Conservation (phyloP, 192 early-diverging fungal species). For the Coemansia sp. region DNA sequence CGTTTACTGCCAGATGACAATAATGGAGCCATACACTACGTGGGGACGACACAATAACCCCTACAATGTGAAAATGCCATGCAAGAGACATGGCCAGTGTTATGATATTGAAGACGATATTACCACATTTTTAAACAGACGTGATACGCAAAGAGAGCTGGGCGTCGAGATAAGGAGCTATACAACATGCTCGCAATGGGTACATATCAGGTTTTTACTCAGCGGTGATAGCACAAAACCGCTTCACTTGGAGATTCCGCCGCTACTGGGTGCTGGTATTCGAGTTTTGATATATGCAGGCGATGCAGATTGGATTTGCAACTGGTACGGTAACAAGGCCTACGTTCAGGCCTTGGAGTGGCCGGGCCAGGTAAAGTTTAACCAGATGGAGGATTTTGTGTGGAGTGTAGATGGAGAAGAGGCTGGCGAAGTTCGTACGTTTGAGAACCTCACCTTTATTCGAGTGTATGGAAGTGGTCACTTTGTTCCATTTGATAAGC, state of each 20-base stretch:
- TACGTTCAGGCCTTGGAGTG: constrained; percentile 85
- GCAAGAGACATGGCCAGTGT: constrained; percentile 80
- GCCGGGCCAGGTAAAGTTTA: constrained; percentile 71
- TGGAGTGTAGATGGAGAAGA: constrained; percentile 67
- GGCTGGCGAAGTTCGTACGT: constrained; percentile 66
- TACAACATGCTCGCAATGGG: constrained; percentile 79
- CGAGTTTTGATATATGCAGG: constrained; percentile 88
- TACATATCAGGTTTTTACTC: constrained; percentile 74
- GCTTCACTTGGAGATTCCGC: constrained; percentile 63
- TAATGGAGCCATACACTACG: constrained; percentile 58
- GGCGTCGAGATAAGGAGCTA: constrained; percentile 70
- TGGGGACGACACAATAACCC: constrained; percentile 81
- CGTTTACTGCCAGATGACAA: constrained; percentile 82
- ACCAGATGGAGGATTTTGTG: constrained; percentile 60
- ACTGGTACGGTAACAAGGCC: constrained; percentile 86
- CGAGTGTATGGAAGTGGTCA: constrained; percentile 84
- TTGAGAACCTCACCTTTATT: constrained; percentile 79
- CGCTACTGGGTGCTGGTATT: constrained; percentile 75
- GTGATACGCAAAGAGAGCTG: constrained; percentile 68
- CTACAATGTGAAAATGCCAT: constrained; percentile 89
- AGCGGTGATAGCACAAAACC: constrained; percentile 90
- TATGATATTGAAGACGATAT: constrained; percentile 81
- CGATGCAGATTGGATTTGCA: constrained; percentile 92
- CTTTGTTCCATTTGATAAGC: constrained; percentile 91
- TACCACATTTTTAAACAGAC: constrained; percentile 72